Base-by-base conservation (phyloP, 1,139 yeast species). In the Lodderomyces jiufengensis region DNA sequence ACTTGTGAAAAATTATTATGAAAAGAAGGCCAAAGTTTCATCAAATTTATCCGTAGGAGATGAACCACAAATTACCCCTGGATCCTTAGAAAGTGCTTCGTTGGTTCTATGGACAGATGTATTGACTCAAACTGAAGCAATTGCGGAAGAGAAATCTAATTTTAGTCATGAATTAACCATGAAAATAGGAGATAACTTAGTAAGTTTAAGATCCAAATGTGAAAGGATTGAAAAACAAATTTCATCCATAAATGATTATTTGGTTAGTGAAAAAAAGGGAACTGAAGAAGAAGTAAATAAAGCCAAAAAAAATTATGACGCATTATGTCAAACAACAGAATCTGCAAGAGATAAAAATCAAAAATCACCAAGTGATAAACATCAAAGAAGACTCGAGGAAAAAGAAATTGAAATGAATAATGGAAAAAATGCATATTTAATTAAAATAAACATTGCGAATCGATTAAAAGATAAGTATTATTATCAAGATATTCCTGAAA, bases 61-160 rank as follows among this genome's bases (percentile, higher is more conserved):
- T 45, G 76, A 77, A 20, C 98, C 99, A 0, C 76, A 80, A 31
- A 75, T 86, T 37, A 92, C 99, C 0, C 97, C 98, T 0, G 98
- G 99, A 0, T 88, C 97, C 0, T 66, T 92, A 35, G 98, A 94
- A 54, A 76, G 86, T 45, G 96, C 97, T 0, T 74, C 87, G n/a
- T 63, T 90, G 46, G 95, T 87, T n/a, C 78, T 95, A 4, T 92
- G 98, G 98, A 85, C 80, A 32, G 95, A 87, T 47, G 77, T 92
- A 10, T 69, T 92, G 43, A 75, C 86, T 5, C 95, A 87, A 54
- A 86, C 97, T 0, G 97, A 90, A 55, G 68, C 73, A 21, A 75
- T 86, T 31, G 84, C 95, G 21, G 76, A 73, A 36, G 95, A 86
- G 51, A 80, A 78, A 49, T 56, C 60, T 24, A 61, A 70, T 32